Evolutionary conservation across 2,329 filamentous ascomycete genomes (phyloP).

Genomic region (Sporothrix euskadiensis): DNA sequence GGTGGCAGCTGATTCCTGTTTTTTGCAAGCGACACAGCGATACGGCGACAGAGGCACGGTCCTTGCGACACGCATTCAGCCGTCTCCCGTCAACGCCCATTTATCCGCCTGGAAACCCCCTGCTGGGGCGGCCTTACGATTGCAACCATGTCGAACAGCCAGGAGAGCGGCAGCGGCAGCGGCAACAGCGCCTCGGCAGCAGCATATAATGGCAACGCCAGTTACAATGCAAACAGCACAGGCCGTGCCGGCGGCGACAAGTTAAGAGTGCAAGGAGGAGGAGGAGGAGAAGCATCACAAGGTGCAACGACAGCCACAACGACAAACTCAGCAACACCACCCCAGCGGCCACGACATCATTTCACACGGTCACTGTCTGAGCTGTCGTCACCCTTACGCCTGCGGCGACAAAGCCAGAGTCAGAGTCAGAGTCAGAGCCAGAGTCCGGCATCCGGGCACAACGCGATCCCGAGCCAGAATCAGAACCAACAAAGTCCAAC

Average conservation of each 20-base stretch:
- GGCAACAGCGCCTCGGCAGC: neutral
- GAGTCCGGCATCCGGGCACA: neutral
- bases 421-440: conserved; percentile 43
- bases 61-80: neutral
- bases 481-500: neutral
- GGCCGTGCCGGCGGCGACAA: neutral
- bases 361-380: conserved; percentile 59
- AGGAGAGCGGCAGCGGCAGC: neutral
- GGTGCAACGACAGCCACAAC: conserved; percentile 28
- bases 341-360: conserved; percentile 50
- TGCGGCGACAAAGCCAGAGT: conserved; percentile 41
- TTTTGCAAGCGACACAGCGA: neutral
- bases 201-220: neutral
- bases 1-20: conserved; percentile 5
- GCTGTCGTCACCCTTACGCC: conserved; percentile 50
- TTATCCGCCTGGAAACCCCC: neutral
- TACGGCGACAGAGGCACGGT: neutral
- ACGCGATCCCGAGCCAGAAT: neutral
- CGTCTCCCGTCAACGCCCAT: neutral
- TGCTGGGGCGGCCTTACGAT: neutral
- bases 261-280: neutral
- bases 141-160: conserved; percentile 13
- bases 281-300: neutral
- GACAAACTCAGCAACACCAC: conserved; percentile 36
- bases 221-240: neutral